Evolutionary conservation across 108 stramenopile species (phyloP), one percentile per base, ranked within the genome.

Genomic region (Heterococcus sp.): DNA sequence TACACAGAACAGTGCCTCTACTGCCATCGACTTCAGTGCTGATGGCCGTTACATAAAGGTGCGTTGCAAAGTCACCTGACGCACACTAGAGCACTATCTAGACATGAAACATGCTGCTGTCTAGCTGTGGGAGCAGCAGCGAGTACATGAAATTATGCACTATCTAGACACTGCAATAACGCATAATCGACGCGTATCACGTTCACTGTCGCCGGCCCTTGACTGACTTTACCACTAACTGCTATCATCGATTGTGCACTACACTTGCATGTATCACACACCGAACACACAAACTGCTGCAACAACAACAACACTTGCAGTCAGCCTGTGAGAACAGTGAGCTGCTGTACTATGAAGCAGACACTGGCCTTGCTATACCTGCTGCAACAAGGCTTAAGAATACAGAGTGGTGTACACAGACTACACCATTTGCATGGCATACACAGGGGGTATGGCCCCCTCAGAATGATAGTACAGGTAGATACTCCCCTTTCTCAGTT

Each of bases 401-500:
- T 38, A 36, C 77, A 0, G 80, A 70, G 32, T 87, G 86, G 86
- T 66, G 69, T n/a, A 90, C 93, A 32, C 86, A 90, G 33, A 89
- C 88, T 27, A 88, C 88, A 71, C 75, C 75, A 30, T 86, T 90
- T 14, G 83, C 88, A 32, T 89, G 84, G 88, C 74, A 75, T 31
- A 72, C 87, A n/a, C 90, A 90, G 72, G 91, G 92, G 4, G 82
- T 79, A 26, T 91, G 90, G 76, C 86, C 75, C 29, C 68, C 84
- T 28, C 64, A 84, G 37, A 34, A 32, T 26, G 70, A 72, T 36
- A 84, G 78, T 11, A 82, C 74, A 2, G 77, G 46, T 58, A 21
- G 21, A n/a, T n/a, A n/a, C n/a, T n/a, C n/a, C n/a, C n/a, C n/a
- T n/a, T n/a, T n/a, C n/a, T n/a, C n/a, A n/a, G n/a, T n/a, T n/a